phyloP scores from a whole-genome alignment of 768 basidiomycete genomes.

The Termitomyces sp. region DNA sequence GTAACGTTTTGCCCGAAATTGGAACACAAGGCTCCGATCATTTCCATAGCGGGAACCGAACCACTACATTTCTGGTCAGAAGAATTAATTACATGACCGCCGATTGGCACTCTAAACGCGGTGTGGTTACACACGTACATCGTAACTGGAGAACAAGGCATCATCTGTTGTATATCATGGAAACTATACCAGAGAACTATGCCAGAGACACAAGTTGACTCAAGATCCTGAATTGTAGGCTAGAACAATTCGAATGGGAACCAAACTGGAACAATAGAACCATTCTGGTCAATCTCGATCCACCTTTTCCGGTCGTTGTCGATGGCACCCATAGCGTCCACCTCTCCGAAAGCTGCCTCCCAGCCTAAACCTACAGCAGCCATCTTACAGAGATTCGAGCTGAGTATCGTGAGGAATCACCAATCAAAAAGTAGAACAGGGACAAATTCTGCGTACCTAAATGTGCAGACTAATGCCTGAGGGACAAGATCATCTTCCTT shows the following conservation, averaged over 20 bases:
- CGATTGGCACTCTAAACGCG: too few species aligned
- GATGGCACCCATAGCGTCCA: conserved; percentile 38
- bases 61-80: too few species aligned
- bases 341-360: conserved; percentile 53
- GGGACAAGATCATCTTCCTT: conserved; percentile 37
- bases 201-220: too few species aligned
- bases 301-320: conserved; percentile 44
- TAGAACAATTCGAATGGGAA: conserved; percentile 49
- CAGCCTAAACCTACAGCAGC: conserved; percentile 60
- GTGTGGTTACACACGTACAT: too few species aligned
- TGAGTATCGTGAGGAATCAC: conserved; percentile 17
- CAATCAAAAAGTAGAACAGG: conserved; percentile 1
- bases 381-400: conserved; percentile 56
- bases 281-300: conserved; percentile 63
- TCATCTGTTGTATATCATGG: too few species aligned
- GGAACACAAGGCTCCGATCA: too few species aligned
- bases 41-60: too few species aligned
- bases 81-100: too few species aligned
- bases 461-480: conserved; percentile 48
- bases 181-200: too few species aligned
- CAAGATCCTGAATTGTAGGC: background rate
- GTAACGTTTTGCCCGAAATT: too few species aligned
- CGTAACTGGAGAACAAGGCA: too few species aligned
- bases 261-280: conserved; percentile 52
- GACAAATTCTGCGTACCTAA: conserved; percentile 36